Evolutionary conservation across 106 monocot species (phyloP), one percentile per base, ranked within the genome.

Genomic region (Gastrodia elata): DNA sequence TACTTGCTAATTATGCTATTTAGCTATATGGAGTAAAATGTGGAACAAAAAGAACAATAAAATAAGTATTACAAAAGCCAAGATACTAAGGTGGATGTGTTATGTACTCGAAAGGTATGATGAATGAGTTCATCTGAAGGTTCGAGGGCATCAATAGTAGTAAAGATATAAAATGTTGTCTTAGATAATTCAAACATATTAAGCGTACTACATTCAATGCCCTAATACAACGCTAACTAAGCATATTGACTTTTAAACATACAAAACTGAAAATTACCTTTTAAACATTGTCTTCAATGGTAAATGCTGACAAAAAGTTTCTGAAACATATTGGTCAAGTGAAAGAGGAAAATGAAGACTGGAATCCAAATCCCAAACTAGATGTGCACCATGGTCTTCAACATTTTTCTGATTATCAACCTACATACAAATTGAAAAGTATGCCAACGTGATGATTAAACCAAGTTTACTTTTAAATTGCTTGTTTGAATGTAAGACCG

Each of bases 351-450:
- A 84, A 74, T 84, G 80, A 78, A 94, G 94, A 24, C 39, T 85
- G 38, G 94, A 87, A 85, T 94, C 94, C 83, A 94, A 68, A 85
- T 94, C 94, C 94, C 94, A 91, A 2, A 89, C 82, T 65, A 88
- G 49, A 77, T 64, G 27, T 20, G 59, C 14, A 44, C 71, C 20
- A 5, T 70, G 73, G 68, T 80, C 75, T 39, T 46, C 16, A 38
- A 5, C 76, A 78, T 75, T 70, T 81, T 72, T 81, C 79, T 32
- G 73, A 77, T 77, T 84, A 77, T 43, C 40, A 69, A 27, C 27
- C 39, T 35, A 13, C 35, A 37, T 8, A 20, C 16, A 6, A 69
- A 25, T 69, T 4, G 27, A 69, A 24, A 26, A 69, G 26, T 40
- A 69, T 40, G 38, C 9, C 40, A 69, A 26, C 38, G 25, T 25